phyloP scores from a whole-genome alignment of 202 grass and related monocot genomes.

The Digitaria exilis region DNA sequence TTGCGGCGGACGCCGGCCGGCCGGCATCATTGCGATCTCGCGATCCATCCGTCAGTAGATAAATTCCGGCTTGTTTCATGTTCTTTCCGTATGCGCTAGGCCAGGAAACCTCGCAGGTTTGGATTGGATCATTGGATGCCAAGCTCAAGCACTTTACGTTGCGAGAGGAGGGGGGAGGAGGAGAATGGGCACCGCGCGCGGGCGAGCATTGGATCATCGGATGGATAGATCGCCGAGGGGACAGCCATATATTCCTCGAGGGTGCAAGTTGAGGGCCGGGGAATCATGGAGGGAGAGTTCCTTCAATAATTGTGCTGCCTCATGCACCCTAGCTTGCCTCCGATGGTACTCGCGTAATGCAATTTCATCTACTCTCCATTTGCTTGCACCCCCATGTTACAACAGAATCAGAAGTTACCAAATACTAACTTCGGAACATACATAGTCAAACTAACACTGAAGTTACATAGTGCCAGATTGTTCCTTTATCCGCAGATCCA shows the following conservation, averaged over 20 bases:
- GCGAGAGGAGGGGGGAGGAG: neutral
- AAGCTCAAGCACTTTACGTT: neutral
- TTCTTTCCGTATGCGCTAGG: too few species aligned
- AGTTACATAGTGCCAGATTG: neutral
- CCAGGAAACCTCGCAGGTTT: too few species aligned
- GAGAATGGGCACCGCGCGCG: neutral
- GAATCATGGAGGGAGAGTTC: neutral
- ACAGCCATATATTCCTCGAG: slow-evolving; percentile 3
- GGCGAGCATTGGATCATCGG: neutral
- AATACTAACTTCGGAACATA: neutral
- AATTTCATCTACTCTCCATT: too few species aligned
- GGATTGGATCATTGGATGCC: neutral
- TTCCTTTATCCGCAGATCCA: neutral
- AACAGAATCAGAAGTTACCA: neutral
- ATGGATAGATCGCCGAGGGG: neutral
- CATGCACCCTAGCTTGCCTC: neutral
- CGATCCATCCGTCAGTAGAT: neutral
- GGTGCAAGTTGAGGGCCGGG: neutral
- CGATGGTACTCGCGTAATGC: too few species aligned
- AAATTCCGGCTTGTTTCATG: neutral
- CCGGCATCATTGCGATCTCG: neutral
- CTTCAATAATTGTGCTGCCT: neutral
- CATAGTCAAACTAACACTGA: neutral
- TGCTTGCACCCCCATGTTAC: neutral
- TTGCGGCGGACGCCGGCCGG: neutral